Evolutionary conservation across 768 basidiomycete genomes (phyloP).

Genomic region (Boletus rubescentipes): DNA sequence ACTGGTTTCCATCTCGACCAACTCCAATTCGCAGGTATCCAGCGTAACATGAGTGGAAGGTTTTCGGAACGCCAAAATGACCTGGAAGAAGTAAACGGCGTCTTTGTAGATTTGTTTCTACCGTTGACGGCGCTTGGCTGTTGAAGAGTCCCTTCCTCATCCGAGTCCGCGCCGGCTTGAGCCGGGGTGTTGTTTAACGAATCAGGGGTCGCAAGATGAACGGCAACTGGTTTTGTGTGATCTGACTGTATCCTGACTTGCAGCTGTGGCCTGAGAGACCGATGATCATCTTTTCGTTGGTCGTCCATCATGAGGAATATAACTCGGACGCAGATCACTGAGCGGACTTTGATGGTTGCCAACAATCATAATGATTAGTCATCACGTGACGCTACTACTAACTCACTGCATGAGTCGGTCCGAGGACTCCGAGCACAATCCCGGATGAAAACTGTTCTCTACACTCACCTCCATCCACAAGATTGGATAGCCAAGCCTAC

Average conservation of each 20-base stretch:
- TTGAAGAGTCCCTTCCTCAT: neutral
- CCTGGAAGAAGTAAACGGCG: neutral
- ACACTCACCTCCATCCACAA: too few relatives aligned
- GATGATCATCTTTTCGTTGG: neutral
- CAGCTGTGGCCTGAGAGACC: slow-evolving; percentile 1
- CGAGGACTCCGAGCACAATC: too few relatives aligned
- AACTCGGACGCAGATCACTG: too few relatives aligned
- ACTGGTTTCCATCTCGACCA: slow-evolving; percentile 63
- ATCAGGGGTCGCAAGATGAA: neutral
- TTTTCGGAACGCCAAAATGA: neutral
- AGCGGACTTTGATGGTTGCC: too few relatives aligned
- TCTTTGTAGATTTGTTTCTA: neutral
- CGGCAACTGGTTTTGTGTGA: neutral
- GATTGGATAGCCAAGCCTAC: too few relatives aligned
- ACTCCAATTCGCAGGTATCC: slow-evolving; percentile 58
- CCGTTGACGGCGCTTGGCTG: neutral
- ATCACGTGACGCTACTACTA: too few relatives aligned
- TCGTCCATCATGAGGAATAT: slow-evolving; percentile 14
- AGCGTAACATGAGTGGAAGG: slow-evolving; percentile 40
- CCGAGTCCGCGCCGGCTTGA: neutral
- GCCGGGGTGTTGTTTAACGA: neutral
- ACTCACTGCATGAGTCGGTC: too few relatives aligned
- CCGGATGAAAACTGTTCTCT: too few relatives aligned
- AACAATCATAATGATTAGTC: too few relatives aligned
- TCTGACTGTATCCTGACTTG: slow-evolving; percentile 5